phyloP scores from a whole-genome alignment of 208 protist genomes.

The Wallacemonas collosoma region DNA sequence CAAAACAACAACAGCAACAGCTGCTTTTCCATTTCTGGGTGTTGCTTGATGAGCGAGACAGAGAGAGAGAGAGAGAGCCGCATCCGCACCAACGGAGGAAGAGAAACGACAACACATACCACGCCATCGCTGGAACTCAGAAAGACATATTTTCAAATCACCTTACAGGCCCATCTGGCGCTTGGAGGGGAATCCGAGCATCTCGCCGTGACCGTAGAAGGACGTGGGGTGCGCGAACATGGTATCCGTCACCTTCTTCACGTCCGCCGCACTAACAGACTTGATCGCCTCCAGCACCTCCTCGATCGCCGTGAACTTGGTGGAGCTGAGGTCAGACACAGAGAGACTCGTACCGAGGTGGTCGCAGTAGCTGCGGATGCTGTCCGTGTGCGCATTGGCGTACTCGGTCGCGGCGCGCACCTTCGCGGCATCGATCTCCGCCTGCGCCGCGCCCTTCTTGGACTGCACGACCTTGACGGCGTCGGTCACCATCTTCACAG shows the following conservation, averaged over 20 bases:
- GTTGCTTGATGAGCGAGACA: no score
- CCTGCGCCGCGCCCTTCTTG: constrained; percentile 40
- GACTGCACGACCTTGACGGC: constrained; percentile 52
- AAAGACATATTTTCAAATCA: neutral
- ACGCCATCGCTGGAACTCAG: no score
- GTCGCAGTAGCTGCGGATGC: constrained; percentile 83
- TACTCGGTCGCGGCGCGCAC: constrained; percentile 59
- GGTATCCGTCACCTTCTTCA: constrained; percentile 67
- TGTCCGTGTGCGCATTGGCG: constrained; percentile 62
- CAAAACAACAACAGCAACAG: no score
- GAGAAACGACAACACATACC: no score
- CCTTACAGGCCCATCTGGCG: constrained; percentile 78
- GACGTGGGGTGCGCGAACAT: constrained; percentile 72
- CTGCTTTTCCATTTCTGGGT: no score
- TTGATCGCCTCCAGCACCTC: constrained; percentile 72
- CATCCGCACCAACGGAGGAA: no score
- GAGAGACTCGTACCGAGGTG: constrained; percentile 81
- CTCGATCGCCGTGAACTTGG: constrained; percentile 38
- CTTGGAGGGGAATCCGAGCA: constrained; percentile 79
- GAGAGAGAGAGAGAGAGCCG: no score
- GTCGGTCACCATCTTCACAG: constrained; percentile 67
- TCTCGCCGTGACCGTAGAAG: constrained; percentile 82
- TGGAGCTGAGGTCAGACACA: constrained; percentile 34
- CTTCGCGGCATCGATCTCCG: constrained; percentile 57
- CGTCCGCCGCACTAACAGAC: constrained; percentile 50